Evolutionary conservation across 148 eudicot genomes (phyloP).

Genomic region (Amaranthus hypochondriacus): DNA sequence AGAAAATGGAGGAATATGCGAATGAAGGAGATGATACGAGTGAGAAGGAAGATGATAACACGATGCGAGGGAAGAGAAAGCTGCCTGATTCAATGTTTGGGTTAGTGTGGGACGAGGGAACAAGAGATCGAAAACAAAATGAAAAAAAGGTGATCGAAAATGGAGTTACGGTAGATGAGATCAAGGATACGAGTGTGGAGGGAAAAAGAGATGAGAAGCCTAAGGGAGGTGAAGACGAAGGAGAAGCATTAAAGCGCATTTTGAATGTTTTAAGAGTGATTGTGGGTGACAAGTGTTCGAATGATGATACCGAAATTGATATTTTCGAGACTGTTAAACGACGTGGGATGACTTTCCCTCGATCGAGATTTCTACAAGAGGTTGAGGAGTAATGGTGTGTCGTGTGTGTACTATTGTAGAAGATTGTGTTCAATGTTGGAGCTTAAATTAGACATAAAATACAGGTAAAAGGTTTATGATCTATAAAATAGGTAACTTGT

Average conservation of each 20-base stretch:
- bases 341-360: constrained; percentile 45
- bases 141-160: not conserved
- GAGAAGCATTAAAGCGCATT: constrained; percentile 13
- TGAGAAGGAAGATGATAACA: not conserved
- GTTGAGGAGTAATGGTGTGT: constrained; percentile 14
- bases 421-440: not conserved
- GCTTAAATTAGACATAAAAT: not conserved
- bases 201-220: not conserved
- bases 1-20: not conserved
- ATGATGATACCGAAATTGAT: constrained; percentile 27
- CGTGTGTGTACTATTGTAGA: not conserved
- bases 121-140: too few relatives aligned
- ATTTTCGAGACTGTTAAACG: constrained; percentile 50
- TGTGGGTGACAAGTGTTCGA: not conserved
- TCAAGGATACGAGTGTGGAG: not conserved
- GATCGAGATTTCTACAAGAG: constrained; percentile 36
- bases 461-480: not conserved
- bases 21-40: not conserved
- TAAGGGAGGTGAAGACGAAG: not conserved
- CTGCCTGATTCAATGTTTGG: constrained; percentile 26
- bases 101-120: constrained; percentile 17
- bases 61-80: constrained; percentile 13
- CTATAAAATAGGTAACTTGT: constrained; percentile 10
- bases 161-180: not conserved
- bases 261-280: constrained; percentile 31